Evolutionary conservation across 2,329 filamentous ascomycete genomes (phyloP), one percentile per base, ranked within the genome.

Genomic region (Verticillium alfalfae): DNA sequence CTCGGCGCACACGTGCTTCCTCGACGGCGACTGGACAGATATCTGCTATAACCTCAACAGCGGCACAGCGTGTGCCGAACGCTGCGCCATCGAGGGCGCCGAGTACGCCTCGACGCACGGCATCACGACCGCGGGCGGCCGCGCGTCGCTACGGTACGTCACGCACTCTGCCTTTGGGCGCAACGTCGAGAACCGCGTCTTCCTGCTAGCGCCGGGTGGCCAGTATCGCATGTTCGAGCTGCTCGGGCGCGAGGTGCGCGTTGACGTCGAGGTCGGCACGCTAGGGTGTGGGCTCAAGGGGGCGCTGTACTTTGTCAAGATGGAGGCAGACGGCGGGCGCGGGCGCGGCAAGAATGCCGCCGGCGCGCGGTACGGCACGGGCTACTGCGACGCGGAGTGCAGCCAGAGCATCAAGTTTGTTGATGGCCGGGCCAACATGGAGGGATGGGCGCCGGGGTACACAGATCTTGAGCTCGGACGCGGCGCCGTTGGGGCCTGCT

Each of bases 201-300:
- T 87, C 70, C 77, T 89, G 61, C 79, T 89, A 75, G 78, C 80
- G 64, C 75, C 78, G 59, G 78, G 81, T 52, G 76, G 75, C 63
- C 80, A 79, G 62, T 89, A 89, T 70, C 74, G 88, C 73, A 80
- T 83, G 68, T 84, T 89, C 74, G 79, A 84, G 61, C 76, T 88
- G 59, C 76, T 83, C 63, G 83, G 83, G 73, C 79, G 85, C 68
- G 87, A 90, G 71, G 84, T 90, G 69, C 83, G 84, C 39, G 88
- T 90, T 62, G 86, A 88, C 61, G 85, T 89, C 16, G 87, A 90
- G 69, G 79, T 88, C 36, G 88, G 85, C 34, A 81, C 81, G 61
- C 77, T 89, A 34, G 81, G 68, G 38, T 90, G 88, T 67, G 88
- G 88, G 60, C 72, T 90, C 64, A 89, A 90, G 73, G 84, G 84